Evolutionary conservation across 202 grass and related monocot species (phyloP), one percentile per base, ranked within the genome.

Genomic region (Brachypodium distachyon): DNA sequence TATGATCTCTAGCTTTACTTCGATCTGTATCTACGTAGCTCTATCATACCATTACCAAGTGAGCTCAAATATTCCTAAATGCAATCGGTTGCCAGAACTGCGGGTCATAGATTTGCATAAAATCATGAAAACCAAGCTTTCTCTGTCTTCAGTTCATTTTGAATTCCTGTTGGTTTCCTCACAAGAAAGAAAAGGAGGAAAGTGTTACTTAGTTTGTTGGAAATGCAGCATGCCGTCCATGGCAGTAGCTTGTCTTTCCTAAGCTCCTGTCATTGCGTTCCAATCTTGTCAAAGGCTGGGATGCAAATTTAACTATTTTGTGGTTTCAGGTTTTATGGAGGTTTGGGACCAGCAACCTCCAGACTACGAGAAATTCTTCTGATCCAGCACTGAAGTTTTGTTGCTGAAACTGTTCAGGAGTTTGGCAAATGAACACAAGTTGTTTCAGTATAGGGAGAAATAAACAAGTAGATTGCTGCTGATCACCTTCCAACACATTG

Each of bases 331-430:
- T 77, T 92, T 92, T 83, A 92, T 92, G 77, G 93, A 84, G 67
- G 83, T 89, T 67, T 97, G 93, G 93, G 93, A 89, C 61, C 93
- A 97, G 75, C 83, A 58, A 51, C 55, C 88, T 67, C 88, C 70
- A 16, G 90, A 97, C 32, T 97, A 92, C 3, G 92, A 89, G 22
- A 91, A 88, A 50, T 97, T 97, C 75, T 93, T 97, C 73, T 93
- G 84, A 89, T 72, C 9, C 16, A 58, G 26, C 26, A 59, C 54
- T n/a, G 23, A 62, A 72, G 36, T 58, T 12, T 21, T 83, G 69
- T 55, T 74, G 53, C 68, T 77, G 72, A 73, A 71, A 58, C n/a
- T 81, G 40, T 52, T 52, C 23, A n/a, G 40, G 40, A 78, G 52
- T 42, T 69, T 11, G 42, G 36, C 43, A 23, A 56, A 69, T 76